Percentiles rank a stretch among this genome's conserved stretches.
Evolutionary conservation across 1,284 basidiomycete species (phyloP).

Genomic region (Lentinula novae-zelandiae): DNA sequence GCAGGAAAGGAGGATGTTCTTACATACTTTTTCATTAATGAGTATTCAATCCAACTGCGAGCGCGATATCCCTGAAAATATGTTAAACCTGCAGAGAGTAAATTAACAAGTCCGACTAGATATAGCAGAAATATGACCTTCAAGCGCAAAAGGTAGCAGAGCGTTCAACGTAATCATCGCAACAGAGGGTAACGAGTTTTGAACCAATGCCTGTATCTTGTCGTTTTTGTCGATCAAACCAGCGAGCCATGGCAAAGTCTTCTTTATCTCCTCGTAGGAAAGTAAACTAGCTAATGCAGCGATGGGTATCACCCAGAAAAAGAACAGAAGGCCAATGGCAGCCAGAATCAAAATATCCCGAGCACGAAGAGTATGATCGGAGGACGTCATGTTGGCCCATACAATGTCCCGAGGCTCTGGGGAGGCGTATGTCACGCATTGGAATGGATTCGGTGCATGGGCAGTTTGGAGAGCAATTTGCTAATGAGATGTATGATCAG

Average conservation of each 20-base stretch:
- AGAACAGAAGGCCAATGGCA: constrained; percentile 67
- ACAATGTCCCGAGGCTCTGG: constrained; percentile 96
- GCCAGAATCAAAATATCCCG: constrained; percentile 70
- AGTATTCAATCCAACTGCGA: constrained; percentile 91
- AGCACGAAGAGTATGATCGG: constrained; percentile 50
- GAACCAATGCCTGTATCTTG: constrained; percentile 81
- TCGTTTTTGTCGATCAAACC: constrained; percentile 76
- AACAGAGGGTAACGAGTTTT: constrained; percentile 89
- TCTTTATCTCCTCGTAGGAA: constrained; percentile 90
- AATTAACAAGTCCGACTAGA: not conserved
- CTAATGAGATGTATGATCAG: constrained; percentile 30
- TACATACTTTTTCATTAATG: constrained; percentile 83
- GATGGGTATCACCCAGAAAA: constrained; percentile 88
- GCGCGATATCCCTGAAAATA: constrained; percentile 89
- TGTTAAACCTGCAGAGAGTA: constrained; percentile 56
- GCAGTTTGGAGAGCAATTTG: constrained; percentile 91
- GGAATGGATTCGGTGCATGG: constrained; percentile 67
- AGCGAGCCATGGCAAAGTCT: constrained; percentile 82
- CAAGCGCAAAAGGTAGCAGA: constrained; percentile 83
- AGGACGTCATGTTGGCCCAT: constrained; percentile 85
- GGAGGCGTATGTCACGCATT: constrained; percentile 70
- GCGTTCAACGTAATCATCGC: constrained; percentile 92
- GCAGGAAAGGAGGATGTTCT: not conserved
- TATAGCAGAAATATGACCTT: constrained; percentile 48
- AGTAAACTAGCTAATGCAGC: constrained; percentile 81